Evolutionary conservation across 2,329 filamentous ascomycete genomes (phyloP).

Genomic region (Neopestalotiopsis sp.): DNA sequence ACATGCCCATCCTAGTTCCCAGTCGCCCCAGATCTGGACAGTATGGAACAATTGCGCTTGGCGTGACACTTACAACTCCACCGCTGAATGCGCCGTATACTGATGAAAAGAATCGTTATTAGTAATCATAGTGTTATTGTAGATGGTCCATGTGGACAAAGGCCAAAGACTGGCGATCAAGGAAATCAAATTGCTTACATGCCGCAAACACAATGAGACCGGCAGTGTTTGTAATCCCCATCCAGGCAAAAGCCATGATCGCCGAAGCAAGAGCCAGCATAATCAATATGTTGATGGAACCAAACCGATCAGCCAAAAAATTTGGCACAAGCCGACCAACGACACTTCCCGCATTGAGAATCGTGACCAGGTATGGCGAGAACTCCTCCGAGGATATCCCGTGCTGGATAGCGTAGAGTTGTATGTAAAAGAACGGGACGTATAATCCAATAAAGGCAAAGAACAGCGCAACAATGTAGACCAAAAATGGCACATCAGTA

Average conservation of each 20-base stretch:
- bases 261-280: slow-evolving; percentile 32
- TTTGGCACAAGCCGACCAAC: slow-evolving; percentile 42
- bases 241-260: slow-evolving; percentile 37
- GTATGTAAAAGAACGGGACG: slow-evolving; percentile 41
- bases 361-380: slow-evolving; percentile 37
- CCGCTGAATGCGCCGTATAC: slow-evolving; percentile 42
- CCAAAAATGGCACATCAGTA: slow-evolving; percentile 33
- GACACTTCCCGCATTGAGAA: slow-evolving; percentile 42
- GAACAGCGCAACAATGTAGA: slow-evolving; percentile 31
- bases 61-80: slow-evolving; percentile 39
- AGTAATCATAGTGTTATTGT: background rate
- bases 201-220: slow-evolving; percentile 35
- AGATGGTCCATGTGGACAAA: background rate
- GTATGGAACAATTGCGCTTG: slow-evolving; percentile 31
- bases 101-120: slow-evolving; percentile 20
- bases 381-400: slow-evolving; percentile 19
- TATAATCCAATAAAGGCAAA: slow-evolving; percentile 41
- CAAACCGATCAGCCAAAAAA: slow-evolving; percentile 37
- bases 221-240: slow-evolving; percentile 28
- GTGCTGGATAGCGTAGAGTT: slow-evolving; percentile 25
- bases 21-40: slow-evolving; percentile 30
- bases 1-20: slow-evolving; percentile 49
- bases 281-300: slow-evolving; percentile 36
- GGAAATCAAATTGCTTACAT: background rate
- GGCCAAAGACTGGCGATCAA: background rate